Evolutionary conservation across 2,329 filamentous ascomycete genomes (phyloP).

Genomic region (Canariomyces notabilis): DNA sequence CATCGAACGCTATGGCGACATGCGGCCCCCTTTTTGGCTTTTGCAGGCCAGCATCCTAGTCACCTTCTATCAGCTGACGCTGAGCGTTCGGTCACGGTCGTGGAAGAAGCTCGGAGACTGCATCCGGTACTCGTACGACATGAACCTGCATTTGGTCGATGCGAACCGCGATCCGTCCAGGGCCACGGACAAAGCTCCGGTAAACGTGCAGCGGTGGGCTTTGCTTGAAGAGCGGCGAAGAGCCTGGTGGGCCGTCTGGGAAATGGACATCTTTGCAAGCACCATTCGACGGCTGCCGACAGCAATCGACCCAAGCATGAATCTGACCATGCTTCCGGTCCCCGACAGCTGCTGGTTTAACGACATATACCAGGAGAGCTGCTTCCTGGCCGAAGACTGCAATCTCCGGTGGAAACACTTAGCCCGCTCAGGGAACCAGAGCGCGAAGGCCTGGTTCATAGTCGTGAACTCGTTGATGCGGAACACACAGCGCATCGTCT

Average conservation of each 20-base stretch:
- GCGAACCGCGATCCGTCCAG: slow-evolving; percentile 9
- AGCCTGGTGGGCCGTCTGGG: slow-evolving; percentile 39
- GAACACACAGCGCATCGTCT: slow-evolving; percentile 32
- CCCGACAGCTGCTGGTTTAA: slow-evolving; percentile 33
- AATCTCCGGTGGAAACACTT: slow-evolving; percentile 31
- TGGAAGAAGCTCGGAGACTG: slow-evolving; percentile 32
- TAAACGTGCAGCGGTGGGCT: slow-evolving; percentile 22
- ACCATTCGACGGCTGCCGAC: slow-evolving; percentile 35
- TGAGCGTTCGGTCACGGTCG: slow-evolving; percentile 32
- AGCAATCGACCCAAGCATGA: slow-evolving; percentile 33
- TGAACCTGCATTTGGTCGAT: slow-evolving; percentile 31
- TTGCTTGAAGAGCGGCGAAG: slow-evolving; percentile 34
- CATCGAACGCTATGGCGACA: slow-evolving; percentile 29
- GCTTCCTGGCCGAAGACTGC: slow-evolving; percentile 29
- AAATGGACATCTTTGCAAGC: slow-evolving; percentile 39
- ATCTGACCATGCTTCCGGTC: slow-evolving; percentile 33
- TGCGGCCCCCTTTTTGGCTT: slow-evolving; percentile 31
- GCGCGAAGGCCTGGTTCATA: slow-evolving; percentile 35
- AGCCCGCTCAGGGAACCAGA: slow-evolving; percentile 28
- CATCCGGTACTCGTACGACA: slow-evolving; percentile 31
- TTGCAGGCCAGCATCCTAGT: slow-evolving; percentile 34
- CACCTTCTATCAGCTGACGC: slow-evolving; percentile 32
- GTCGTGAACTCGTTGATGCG: slow-evolving; percentile 37
- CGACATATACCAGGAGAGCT: slow-evolving; percentile 24
- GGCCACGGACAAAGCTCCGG: neutral